A percentile compares a stretch with the other conserved stretches of the same genome.
phyloP scores from a whole-genome alignment of 192 early-diverging fungal species.

The Haplosporangium gracile region DNA sequence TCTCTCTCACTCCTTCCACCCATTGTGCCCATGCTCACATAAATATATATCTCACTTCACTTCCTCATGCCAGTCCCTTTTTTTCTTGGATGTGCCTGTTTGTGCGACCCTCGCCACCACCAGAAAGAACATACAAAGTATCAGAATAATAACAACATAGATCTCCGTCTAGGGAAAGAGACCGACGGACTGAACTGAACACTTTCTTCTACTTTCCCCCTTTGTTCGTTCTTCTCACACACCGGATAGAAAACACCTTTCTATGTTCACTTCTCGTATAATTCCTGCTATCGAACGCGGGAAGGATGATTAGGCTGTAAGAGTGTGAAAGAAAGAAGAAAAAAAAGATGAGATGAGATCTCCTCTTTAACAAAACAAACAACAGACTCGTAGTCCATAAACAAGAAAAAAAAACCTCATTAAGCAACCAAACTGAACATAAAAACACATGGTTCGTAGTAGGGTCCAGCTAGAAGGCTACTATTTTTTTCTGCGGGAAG shows the following conservation, averaged over 20 bases:
- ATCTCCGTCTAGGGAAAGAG: neutral
- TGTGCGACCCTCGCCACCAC: neutral
- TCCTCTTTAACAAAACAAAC: too few species aligned
- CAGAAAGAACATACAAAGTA: neutral
- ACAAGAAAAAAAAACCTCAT: neutral
- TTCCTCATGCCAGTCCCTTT: neutral
- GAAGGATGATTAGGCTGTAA: neutral
- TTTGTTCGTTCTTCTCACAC: neutral
- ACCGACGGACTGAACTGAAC: too few species aligned
- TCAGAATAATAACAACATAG: neutral
- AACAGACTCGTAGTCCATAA: neutral
- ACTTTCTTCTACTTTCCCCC: neutral
- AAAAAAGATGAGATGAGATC: constrained; percentile 35
- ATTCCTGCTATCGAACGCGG: neutral
- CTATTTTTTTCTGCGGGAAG: neutral
- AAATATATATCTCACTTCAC: neutral
- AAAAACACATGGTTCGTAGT: constrained; percentile 12
- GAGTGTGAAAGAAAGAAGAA: neutral
- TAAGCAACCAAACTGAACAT: neutral
- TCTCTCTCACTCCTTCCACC: neutral
- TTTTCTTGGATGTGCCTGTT: neutral
- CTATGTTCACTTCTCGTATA: neutral
- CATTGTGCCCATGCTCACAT: neutral
- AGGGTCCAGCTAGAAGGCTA: neutral
- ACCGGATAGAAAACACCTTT: neutral